Base-by-base conservation (phyloP, 331 rosid genomes). In the Rhamnella rubrinervis region DNA sequence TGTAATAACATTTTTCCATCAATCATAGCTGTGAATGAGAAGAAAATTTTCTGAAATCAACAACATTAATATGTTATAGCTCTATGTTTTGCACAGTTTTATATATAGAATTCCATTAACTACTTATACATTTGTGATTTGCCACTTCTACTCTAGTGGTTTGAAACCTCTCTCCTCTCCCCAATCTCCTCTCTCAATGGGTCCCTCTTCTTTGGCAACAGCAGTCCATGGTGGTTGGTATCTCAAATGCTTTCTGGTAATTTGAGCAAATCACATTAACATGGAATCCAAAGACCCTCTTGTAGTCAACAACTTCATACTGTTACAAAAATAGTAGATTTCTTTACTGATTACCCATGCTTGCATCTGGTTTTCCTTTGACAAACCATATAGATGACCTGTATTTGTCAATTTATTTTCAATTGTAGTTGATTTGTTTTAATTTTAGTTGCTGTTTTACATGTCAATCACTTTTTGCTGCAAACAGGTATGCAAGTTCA, bases 401-500 rank as follows among this genome's bases (percentile, higher is more conserved):
- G 53, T 63, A 4, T 40, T 62, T 39, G 6, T 14, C 5, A 41
- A 21, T 41, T 46, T 28, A 14, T 2, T 23, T 4, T n/a, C 14
- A 47, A 4, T 11, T 7, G 50, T 41, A 25, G 49, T 35, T 19
- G 49, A 76, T 58, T 35, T n/a, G 44, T 39, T 6, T 26, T 52
- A 23, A 58, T 66, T 40, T 60, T 50, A 59, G 9, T 68, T 44
- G 51, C 65, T 59, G 39, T 59, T 65, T 70, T 7, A 15, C 25
- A 1, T 75, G 57, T 75, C 35, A 21, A 50, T 71, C 25, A 77
- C 47, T 49, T 3, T 66, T 59, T 79, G 78, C 64, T 78, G 66
- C 65, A 35, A 80, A 77, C 84, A 95, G 99, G 86, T 89, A 81
- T 74, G 97, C 99, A 47, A 95, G 97, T 68, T 89, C 99, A 66